phyloP scores from a whole-genome alignment of 192 early-diverging fungal genomes.

The Jimgerdemannia flammicorona region DNA sequence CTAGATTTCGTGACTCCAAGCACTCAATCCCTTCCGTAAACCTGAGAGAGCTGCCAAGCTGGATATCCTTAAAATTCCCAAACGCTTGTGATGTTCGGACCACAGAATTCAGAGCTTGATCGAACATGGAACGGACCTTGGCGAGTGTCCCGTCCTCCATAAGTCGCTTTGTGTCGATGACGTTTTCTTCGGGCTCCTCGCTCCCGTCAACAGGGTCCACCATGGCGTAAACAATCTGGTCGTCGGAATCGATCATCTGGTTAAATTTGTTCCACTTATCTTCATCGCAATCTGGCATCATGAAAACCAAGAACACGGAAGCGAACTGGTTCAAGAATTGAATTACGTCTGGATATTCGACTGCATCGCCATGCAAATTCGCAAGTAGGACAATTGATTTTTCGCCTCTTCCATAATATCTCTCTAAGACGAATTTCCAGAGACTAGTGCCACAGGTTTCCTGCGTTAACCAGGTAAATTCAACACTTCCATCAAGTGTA shows the following conservation, averaged over 20 bases:
- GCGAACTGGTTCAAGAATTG: slow-evolving; percentile 11
- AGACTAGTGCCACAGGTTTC: slow-evolving; percentile 11
- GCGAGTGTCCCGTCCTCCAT: slow-evolving; percentile 8
- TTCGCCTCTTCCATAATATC: slow-evolving; percentile 8
- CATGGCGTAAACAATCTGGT: neutral
- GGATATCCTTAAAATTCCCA: neutral
- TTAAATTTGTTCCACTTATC: neutral
- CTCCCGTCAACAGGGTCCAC: neutral
- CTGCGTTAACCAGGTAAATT: slow-evolving; percentile 14
- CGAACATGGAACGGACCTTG: slow-evolving; percentile 11
- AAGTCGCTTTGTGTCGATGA: slow-evolving; percentile 2
- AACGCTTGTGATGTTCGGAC: neutral
- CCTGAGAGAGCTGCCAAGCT: neutral
- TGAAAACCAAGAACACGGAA: slow-evolving; percentile 10
- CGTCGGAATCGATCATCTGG: neutral
- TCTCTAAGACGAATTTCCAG: slow-evolving; percentile 15
- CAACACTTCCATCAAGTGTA: slow-evolving; percentile 11
- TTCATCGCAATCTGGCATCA: slow-evolving; percentile 10
- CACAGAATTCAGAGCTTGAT: slow-evolving; percentile 5
- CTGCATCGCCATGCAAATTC: slow-evolving; percentile 20
- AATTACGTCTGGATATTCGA: slow-evolving; percentile 14
- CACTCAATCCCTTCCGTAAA: slow-evolving; percentile 5
- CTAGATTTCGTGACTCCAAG: neutral
- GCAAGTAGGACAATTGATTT: slow-evolving; percentile 10
- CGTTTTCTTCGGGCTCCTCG: neutral